Base-by-base conservation (phyloP, 345 rosid species). In the Leavenworthia alabamica region DNA sequence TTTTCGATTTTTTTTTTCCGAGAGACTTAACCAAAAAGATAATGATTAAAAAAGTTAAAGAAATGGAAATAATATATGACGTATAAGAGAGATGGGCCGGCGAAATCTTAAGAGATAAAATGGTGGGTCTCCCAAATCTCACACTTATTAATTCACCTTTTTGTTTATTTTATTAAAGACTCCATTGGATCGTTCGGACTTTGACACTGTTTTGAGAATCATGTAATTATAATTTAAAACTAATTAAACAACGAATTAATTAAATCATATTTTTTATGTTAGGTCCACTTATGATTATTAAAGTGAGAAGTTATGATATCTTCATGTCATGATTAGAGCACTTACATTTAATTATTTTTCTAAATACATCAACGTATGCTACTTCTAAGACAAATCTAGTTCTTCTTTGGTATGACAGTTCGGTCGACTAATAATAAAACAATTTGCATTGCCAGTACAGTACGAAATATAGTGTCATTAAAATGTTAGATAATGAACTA, bases 121-220 rank as follows among this genome's bases (percentile, higher is more conserved):
- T 33, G 62, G 74, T 70, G 74, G 73, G 74, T 61, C 74, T 53
- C 63, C 62, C 74, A 62, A 53, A 70, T 70, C 73, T 61, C 44
- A 37, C 68, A 61, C 49, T 61, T n/a, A n/a, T n/a, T n/a, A n/a
- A n/a, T n/a, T n/a, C n/a, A n/a, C n/a, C n/a, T n/a, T n/a, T n/a
- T n/a, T n/a, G n/a, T n/a, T n/a, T n/a, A n/a, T n/a, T n/a, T n/a
- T n/a, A n/a, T n/a, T n/a, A n/a, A n/a, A n/a, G n/a, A n/a, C n/a
- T n/a, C n/a, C n/a, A n/a, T n/a, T n/a, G n/a, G n/a, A n/a, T n/a
- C n/a, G n/a, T n/a, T n/a, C n/a, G n/a, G n/a, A n/a, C n/a, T n/a
- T n/a, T n/a, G n/a, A n/a, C n/a, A n/a, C n/a, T n/a, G n/a, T n/a
- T n/a, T n/a, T n/a, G n/a, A n/a, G n/a, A n/a, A n/a, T n/a, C n/a